These are phyloP conservation scores for Cercospora canescens DNA, from an alignment of 2,329 filamentous ascomycete species.

Conservation along the genomic window DNA sequence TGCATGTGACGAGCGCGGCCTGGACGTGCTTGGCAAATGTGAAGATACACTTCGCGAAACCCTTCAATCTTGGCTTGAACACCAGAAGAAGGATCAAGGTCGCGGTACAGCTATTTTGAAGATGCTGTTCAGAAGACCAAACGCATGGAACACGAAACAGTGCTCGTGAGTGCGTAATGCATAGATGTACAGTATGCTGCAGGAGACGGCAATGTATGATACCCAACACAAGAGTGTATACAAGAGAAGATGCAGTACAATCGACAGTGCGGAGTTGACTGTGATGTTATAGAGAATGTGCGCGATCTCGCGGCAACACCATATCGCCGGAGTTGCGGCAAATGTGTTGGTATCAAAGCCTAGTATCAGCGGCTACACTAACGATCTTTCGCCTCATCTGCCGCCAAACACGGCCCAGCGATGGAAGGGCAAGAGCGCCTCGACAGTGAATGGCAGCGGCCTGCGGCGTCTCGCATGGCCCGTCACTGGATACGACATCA, in stretches of 20 bases:
- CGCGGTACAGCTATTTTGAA: slow-evolving; percentile 30
- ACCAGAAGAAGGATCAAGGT: slow-evolving; percentile 40
- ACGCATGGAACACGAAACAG: slow-evolving; percentile 5
- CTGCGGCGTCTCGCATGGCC: too few relatives aligned
- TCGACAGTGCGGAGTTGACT: neutral
- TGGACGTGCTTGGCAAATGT: slow-evolving; percentile 34
- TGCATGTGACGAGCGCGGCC: slow-evolving; percentile 38
- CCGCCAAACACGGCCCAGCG: neutral
- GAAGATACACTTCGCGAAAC: slow-evolving; percentile 30
- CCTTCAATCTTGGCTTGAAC: slow-evolving; percentile 43
- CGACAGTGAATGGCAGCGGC: too few relatives aligned
- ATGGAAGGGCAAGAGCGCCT: neutral
- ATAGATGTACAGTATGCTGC: slow-evolving; percentile 6
- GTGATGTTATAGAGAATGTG: too few relatives aligned
- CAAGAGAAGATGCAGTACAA: neutral
- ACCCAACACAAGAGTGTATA: neutral
- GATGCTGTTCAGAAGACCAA: slow-evolving; percentile 37
- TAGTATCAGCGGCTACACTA: neutral
- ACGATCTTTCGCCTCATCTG: neutral
- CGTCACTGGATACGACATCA: too few relatives aligned
- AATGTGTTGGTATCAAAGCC: neutral
- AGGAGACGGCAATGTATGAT: neutral
- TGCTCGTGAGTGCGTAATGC: neutral
- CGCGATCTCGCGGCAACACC: too few relatives aligned
- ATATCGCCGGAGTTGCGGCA: too few relatives aligned